phyloP scores from a whole-genome alignment of 2,329 filamentous ascomycete genomes.

The Pseudocercospora cruenta region DNA sequence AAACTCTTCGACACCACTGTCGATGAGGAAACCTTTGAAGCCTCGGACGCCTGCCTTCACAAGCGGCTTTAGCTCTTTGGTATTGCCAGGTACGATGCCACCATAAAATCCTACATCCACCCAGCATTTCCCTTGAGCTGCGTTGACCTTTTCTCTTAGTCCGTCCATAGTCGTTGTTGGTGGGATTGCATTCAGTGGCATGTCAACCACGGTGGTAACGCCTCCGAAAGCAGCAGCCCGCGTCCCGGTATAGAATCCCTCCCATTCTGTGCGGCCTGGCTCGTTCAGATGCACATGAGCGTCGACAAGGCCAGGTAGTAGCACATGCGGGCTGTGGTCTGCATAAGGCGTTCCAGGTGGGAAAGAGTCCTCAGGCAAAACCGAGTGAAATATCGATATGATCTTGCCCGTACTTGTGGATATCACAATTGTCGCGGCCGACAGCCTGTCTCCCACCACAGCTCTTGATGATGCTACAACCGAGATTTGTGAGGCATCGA shows the following conservation, averaged over 20 bases:
- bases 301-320: conserved; percentile 91
- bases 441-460: conserved; percentile 75
- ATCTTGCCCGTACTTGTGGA: conserved; percentile 84
- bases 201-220: conserved; percentile 95
- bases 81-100: conserved; percentile 89
- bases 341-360: conserved; percentile 72
- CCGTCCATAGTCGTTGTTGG: conserved; percentile 87
- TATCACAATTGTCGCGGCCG: conserved; percentile 80
- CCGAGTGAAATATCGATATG: conserved; percentile 69
- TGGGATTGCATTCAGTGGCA: conserved; percentile 96
- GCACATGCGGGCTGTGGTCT: conserved; percentile 80
- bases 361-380: conserved; percentile 77
- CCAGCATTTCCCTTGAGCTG: conserved; percentile 88
- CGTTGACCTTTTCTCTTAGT: conserved; percentile 81
- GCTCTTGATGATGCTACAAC: conserved; percentile 84
- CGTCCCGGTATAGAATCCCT: conserved; percentile 95
- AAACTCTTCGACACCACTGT: conserved; percentile 96
- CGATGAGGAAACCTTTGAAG: conserved; percentile 97
- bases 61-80: conserved; percentile 74
- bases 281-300: conserved; percentile 98
- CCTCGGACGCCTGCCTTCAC: conserved; percentile 86
- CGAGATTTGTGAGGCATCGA: conserved; percentile 52
- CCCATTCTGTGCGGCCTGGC: conserved; percentile 96
- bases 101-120: conserved; percentile 99
- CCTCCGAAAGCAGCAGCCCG: conserved; percentile 91